Evolutionary conservation across 208 protist genomes (phyloP).

Genomic region (Leptomonas seymouri): DNA sequence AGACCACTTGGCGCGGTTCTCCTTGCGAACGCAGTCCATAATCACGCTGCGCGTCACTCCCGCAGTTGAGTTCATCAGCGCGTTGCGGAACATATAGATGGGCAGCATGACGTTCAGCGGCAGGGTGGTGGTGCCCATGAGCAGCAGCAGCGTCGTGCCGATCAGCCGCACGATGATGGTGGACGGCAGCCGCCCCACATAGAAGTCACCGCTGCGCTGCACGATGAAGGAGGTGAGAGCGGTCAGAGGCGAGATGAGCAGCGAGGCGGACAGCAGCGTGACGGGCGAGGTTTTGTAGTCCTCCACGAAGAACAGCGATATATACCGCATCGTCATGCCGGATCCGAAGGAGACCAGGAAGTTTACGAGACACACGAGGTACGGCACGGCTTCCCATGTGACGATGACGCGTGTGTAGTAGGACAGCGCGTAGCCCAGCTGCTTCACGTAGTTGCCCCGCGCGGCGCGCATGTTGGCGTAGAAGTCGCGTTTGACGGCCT

Average conservation of each 20-base stretch:
- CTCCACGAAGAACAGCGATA: slow-evolving; percentile 51
- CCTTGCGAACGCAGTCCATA: slow-evolving; percentile 57
- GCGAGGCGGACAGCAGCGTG: slow-evolving; percentile 29
- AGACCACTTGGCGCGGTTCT: slow-evolving; percentile 54
- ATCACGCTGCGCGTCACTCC: slow-evolving; percentile 66
- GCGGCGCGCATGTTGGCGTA: slow-evolving; percentile 1
- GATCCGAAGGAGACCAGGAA: slow-evolving; percentile 50
- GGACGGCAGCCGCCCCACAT: slow-evolving; percentile 31
- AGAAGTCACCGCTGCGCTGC: slow-evolving; percentile 23
- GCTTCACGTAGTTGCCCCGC: slow-evolving; percentile 1
- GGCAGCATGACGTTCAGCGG: slow-evolving; percentile 23
- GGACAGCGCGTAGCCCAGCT: background rate
- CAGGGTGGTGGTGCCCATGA: slow-evolving; percentile 31
- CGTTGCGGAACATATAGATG: slow-evolving; percentile 48
- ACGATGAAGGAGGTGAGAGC: slow-evolving; percentile 26
- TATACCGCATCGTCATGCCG: slow-evolving; percentile 55
- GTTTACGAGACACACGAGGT: slow-evolving; percentile 52
- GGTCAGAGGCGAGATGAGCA: slow-evolving; percentile 18
- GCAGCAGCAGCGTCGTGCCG: slow-evolving; percentile 40
- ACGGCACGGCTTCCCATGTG: slow-evolving; percentile 42
- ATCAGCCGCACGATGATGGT: slow-evolving; percentile 41
- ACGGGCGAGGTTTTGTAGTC: slow-evolving; percentile 34
- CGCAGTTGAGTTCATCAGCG: slow-evolving; percentile 52
- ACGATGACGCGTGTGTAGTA: slow-evolving; percentile 3
- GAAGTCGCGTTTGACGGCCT: slow-evolving; percentile 12